Conservation (phyloP, 352 stramenopile genomes). For the Phytophthora chlamydospora region DNA sequence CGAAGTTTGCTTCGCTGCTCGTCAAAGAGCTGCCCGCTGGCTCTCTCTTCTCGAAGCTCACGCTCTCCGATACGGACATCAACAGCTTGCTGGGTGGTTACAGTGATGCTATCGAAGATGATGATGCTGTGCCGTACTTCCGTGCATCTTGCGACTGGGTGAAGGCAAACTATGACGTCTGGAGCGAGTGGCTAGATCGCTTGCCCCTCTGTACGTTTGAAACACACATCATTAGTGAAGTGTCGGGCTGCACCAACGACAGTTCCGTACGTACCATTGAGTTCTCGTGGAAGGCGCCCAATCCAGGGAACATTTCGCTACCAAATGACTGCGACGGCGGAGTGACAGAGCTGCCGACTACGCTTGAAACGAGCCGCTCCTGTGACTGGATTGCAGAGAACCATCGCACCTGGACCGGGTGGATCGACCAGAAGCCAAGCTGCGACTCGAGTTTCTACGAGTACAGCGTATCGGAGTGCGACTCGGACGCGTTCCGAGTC, state of each 20-base stretch:
- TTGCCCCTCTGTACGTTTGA: constrained; percentile 40
- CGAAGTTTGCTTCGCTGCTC: constrained; percentile 39
- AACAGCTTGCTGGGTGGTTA: constrained; percentile 44
- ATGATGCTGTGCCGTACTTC: constrained; percentile 44
- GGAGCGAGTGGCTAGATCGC: constrained; percentile 36
- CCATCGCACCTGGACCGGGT: constrained; percentile 27
- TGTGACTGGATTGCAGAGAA: constrained; percentile 41
- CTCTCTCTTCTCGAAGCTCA: constrained; percentile 40
- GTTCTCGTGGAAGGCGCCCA: constrained; percentile 38
- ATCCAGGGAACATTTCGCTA: constrained; percentile 26
- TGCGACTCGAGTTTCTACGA: constrained; percentile 45
- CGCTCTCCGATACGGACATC: constrained; percentile 42
- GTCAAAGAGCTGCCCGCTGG: constrained; percentile 26
- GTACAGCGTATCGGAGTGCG: constrained; percentile 41
- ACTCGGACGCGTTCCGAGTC: constrained; percentile 19
- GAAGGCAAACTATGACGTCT: constrained; percentile 37
- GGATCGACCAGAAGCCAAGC: constrained; percentile 25
- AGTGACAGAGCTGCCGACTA: constrained; percentile 14
- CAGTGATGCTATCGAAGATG: constrained; percentile 1
- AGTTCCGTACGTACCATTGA: constrained; percentile 19
- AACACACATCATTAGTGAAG: constrained; percentile 23
- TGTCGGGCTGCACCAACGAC: constrained; percentile 29
- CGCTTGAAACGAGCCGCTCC: constrained; percentile 35
- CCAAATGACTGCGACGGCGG: constrained; percentile 44
- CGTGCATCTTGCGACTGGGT: constrained; percentile 41